A percentile compares a stretch with the other conserved stretches of the same genome.
Conservation (phyloP, 2,329 filamentous ascomycete genomes). For the Colletotrichum sp. region DNA sequence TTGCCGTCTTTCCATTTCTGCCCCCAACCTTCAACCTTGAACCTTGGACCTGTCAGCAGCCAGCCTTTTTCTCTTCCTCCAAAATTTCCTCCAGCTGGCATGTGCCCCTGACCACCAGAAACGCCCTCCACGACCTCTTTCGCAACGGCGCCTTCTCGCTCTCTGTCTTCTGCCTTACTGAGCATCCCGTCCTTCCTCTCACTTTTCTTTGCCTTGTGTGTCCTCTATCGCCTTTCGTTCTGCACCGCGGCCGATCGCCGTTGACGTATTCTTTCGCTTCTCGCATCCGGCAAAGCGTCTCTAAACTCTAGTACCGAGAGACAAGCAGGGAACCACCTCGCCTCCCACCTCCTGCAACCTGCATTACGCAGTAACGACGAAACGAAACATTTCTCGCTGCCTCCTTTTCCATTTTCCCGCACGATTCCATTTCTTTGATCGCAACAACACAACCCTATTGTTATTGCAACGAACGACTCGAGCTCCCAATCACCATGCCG, state of each 20-base stretch:
- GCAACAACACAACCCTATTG: not conserved
- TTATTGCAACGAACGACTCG: not conserved
- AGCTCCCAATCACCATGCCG: conserved; percentile 64
- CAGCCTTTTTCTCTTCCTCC: conserved; percentile 2
- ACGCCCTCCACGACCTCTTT: conserved; percentile 3
- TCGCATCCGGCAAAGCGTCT: conserved; percentile 1
- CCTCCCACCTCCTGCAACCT: conserved; percentile 1
- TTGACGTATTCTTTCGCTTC: conserved; percentile 20
- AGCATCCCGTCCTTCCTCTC: conserved; percentile 1
- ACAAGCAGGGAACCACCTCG: not conserved
- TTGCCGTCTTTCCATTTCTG: not conserved
- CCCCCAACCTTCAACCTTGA: conserved; percentile 3
- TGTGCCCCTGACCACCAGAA: conserved; percentile 15
- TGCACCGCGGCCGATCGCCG: not conserved
- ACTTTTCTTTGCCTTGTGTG: not conserved
- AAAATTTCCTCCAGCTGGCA: conserved; percentile 21
- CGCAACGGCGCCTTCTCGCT: not conserved
- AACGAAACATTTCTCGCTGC: conserved; percentile 18
- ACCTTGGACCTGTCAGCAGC: conserved; percentile 18
- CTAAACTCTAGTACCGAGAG: conserved; percentile 1
- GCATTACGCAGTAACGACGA: conserved; percentile 22
- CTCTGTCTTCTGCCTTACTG: not conserved
- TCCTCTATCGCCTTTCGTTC: not conserved
- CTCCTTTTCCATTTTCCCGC: conserved; percentile 2
- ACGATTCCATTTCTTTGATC: not conserved